Evolutionary conservation across 306 rosid genomes (phyloP).

Genomic region (Dryas alaskensis): DNA sequence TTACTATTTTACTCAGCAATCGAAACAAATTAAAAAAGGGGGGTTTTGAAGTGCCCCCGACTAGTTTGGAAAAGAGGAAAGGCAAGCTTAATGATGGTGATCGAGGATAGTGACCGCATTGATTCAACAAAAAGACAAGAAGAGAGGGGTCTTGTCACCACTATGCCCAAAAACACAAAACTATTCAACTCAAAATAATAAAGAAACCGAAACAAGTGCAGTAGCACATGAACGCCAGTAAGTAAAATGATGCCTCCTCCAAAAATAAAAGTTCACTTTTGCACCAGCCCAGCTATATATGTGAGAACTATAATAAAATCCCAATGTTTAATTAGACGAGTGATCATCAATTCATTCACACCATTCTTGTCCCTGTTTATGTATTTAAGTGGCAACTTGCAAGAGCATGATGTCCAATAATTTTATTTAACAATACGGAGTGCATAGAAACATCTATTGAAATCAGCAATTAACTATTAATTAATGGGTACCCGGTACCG

Average conservation of each 20-base stretch:
- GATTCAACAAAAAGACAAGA: constrained; percentile 23
- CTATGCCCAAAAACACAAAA: neutral
- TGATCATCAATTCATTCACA: no score
- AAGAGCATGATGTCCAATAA: no score
- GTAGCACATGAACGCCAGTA: constrained; percentile 18
- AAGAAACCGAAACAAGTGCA: constrained; percentile 23
- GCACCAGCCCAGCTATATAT: no score
- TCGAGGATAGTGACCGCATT: constrained; percentile 10
- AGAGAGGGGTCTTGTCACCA: constrained; percentile 28
- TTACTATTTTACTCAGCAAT: neutral
- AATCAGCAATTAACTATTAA: no score
- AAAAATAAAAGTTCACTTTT: no score
- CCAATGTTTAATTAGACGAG: no score
- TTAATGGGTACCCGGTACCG: no score
- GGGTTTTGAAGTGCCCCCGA: constrained; percentile 9
- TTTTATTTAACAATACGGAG: no score
- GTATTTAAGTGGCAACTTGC: no score
- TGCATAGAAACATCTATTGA: no score
- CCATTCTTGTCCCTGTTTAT: no score
- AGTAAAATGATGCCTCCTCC: neutral
- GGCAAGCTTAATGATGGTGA: constrained; percentile 31
- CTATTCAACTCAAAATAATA: neutral
- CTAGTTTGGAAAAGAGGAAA: constrained; percentile 32
- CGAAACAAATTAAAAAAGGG: neutral
- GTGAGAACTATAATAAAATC: no score